phyloP scores from a whole-genome alignment of 495 filamentous ascomycete species.

The Aspergillus biplanus region DNA sequence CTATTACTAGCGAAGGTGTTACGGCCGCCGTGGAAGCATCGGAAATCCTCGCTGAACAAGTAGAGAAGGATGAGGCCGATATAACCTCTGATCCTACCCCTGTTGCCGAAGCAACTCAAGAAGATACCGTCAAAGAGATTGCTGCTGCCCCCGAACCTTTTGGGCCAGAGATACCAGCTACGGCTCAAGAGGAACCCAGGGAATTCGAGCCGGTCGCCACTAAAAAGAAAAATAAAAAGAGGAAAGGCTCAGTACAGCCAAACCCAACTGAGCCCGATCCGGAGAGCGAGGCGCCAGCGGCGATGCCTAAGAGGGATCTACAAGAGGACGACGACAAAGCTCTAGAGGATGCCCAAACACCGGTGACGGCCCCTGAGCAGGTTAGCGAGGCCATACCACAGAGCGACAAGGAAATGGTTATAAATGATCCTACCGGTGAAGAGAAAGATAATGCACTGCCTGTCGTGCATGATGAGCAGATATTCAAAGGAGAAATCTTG shows the following conservation, averaged over 20 bases:
- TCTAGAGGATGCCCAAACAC: neutral
- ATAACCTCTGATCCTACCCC: neutral
- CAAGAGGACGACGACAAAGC: neutral
- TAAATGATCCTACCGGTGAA: neutral
- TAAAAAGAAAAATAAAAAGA: constrained; percentile 38
- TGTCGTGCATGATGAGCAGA: constrained; percentile 23
- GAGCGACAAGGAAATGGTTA: neutral
- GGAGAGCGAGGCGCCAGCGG: neutral
- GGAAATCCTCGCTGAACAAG: constrained; percentile 1
- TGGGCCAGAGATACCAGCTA: neutral
- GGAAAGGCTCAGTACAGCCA: neutral
- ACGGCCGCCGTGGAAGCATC: neutral
- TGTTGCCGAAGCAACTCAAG: neutral
- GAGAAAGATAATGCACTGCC: constrained; percentile 8
- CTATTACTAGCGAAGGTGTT: neutral
- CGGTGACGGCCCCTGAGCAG: neutral
- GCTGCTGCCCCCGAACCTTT: constrained; percentile 3
- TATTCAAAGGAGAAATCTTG: neutral
- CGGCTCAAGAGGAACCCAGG: neutral
- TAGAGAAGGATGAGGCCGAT: constrained; percentile 2
- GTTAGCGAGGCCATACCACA: neutral
- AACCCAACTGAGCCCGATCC: neutral
- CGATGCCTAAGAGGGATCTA: neutral
- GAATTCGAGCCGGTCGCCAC: constrained; percentile 19
- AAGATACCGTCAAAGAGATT: neutral